Evolutionary conservation across 1,284 basidiomycete species (phyloP).

Genomic region (Leucoagaricus sp.): DNA sequence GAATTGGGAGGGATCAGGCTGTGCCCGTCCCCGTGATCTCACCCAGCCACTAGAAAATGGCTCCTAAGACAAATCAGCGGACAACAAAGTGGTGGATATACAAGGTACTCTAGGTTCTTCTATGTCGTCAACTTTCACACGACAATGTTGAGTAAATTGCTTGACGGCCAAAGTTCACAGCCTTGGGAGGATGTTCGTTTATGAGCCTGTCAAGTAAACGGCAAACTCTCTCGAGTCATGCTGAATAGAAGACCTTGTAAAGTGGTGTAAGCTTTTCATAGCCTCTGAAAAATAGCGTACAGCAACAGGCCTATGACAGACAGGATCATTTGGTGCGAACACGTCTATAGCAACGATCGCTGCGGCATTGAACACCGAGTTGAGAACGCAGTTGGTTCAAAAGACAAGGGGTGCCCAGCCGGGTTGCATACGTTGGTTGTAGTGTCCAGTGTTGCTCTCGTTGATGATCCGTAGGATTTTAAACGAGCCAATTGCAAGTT

Average conservation of each 20-base stretch:
- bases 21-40: constrained; percentile 3
- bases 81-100: neutral
- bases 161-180: neutral
- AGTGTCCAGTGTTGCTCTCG: neutral
- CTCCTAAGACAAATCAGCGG: neutral
- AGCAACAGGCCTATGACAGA: neutral
- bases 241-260: neutral
- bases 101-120: neutral
- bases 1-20: neutral
- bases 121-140: neutral
- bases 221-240: neutral
- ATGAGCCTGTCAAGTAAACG: constrained; percentile 5
- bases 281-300: neutral
- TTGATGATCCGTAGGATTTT: neutral
- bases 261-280: neutral
- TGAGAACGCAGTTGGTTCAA: neutral
- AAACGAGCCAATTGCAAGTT: neutral
- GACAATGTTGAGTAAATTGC: neutral
- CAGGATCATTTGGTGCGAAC: neutral
- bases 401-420: too few species aligned
- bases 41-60: neutral
- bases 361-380: neutral
- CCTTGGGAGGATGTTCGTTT: neutral
- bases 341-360: neutral
- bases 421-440: neutral